phyloP scores from a whole-genome alignment of 1,139 yeast species.

The Trichomonascaceae sp. region DNA sequence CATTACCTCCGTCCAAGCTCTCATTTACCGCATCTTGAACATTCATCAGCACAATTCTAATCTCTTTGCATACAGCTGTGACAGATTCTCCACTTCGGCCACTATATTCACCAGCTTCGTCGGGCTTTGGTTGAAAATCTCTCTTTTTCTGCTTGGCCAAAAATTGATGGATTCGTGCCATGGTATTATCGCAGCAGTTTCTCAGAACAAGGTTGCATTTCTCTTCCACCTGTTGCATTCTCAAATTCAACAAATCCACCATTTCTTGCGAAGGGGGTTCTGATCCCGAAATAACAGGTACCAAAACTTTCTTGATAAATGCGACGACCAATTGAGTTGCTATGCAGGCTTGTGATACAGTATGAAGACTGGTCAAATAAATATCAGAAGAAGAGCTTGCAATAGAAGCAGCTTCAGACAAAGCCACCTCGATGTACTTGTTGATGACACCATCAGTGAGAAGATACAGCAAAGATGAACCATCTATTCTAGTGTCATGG shows the following conservation, averaged over 20 bases:
- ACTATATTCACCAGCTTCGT: conserved; percentile 29
- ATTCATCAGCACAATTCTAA: conserved; percentile 48
- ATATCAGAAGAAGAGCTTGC: conserved; percentile 36
- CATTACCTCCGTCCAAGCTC: conserved; percentile 49
- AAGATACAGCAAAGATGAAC: conserved; percentile 62
- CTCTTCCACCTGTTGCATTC: conserved; percentile 60
- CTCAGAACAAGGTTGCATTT: conserved; percentile 61
- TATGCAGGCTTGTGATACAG: conserved; percentile 53
- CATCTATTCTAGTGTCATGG: conserved; percentile 53
- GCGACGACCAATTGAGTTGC: conserved; percentile 64
- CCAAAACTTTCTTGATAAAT: conserved; percentile 60
- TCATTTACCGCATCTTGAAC: conserved; percentile 30
- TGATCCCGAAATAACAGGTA: conserved; percentile 63
- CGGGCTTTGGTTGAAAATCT: conserved; percentile 49
- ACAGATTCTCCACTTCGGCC: conserved; percentile 48
- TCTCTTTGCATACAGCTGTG: conserved; percentile 51
- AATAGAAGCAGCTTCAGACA: conserved; percentile 53
- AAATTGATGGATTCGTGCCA: conserved; percentile 30
- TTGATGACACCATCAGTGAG: conserved; percentile 66
- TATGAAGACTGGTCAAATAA: conserved; percentile 44
- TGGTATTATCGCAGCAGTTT: conserved; percentile 46
- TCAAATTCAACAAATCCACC: conserved; percentile 59
- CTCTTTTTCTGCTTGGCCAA: conserved; percentile 58
- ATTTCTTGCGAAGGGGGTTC: conserved; percentile 52
- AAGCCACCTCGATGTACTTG: conserved; percentile 64